Conservation (phyloP, 805 yeast species). For the Yamadazyma philogaea region DNA sequence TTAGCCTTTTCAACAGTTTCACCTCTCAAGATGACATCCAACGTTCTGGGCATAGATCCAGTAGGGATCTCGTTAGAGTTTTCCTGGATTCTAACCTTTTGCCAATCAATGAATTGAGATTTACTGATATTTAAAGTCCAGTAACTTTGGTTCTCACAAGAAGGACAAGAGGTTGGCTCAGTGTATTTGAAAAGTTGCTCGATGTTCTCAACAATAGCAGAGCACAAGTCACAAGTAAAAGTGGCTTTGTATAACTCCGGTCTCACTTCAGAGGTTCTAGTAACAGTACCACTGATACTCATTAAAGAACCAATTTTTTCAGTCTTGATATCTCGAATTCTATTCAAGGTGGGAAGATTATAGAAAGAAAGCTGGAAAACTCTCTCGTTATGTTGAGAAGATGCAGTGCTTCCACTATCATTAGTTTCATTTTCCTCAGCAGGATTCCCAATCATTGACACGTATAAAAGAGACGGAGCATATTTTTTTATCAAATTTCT, state of each 20-base stretch:
- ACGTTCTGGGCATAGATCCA: constrained; percentile 97
- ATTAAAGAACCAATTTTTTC: constrained; percentile 83
- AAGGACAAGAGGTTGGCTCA: constrained; percentile 90
- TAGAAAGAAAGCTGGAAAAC: constrained; percentile 88
- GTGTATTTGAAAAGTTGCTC: constrained; percentile 93
- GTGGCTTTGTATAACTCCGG: constrained; percentile 88
- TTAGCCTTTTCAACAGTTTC: constrained; percentile 94
- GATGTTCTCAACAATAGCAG: constrained; percentile 79
- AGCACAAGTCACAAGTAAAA: constrained; percentile 86
- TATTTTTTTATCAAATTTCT: constrained; percentile 66
- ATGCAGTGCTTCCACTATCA: constrained; percentile 26
- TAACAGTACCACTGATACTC: constrained; percentile 90
- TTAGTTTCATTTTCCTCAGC: constrained; percentile 27
- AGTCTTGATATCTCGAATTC: constrained; percentile 87
- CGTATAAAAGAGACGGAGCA: constrained; percentile 62
- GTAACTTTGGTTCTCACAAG: constrained; percentile 79
- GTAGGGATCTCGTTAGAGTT: constrained; percentile 96
- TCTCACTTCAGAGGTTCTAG: constrained; percentile 92
- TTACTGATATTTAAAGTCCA: constrained; percentile 84
- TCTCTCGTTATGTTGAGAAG: constrained; percentile 56
- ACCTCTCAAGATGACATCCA: constrained; percentile 89
- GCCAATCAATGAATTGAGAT: constrained; percentile 94
- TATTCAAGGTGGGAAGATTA: constrained; percentile 74
- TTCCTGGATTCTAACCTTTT: constrained; percentile 90
- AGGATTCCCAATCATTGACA: constrained; percentile 41